phyloP scores from a whole-genome alignment of 192 early-diverging fungal genomes.

The Linnemannia hyalina region DNA sequence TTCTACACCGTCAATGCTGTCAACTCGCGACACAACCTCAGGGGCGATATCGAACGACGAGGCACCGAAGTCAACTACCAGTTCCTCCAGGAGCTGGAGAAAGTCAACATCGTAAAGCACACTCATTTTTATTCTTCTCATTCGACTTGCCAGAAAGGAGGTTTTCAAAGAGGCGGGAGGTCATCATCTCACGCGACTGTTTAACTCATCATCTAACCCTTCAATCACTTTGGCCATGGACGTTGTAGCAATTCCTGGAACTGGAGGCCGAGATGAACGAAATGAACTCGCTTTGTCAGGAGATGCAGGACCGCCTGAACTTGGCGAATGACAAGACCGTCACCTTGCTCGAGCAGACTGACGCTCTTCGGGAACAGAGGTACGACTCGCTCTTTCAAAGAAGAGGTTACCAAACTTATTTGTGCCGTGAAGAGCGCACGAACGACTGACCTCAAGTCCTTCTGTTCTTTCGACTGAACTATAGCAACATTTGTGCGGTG shows the following conservation, averaged over 20 bases:
- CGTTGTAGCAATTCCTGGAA: constrained; percentile 64
- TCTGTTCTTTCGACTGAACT: not conserved
- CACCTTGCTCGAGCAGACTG: constrained; percentile 74
- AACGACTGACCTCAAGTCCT: not conserved
- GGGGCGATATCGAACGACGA: constrained; percentile 71
- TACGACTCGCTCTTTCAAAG: constrained; percentile 23
- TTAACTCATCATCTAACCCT: not conserved
- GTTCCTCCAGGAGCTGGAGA: constrained; percentile 69
- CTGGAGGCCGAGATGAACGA: constrained; percentile 71
- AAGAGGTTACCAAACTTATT: not conserved
- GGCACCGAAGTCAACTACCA: constrained; percentile 65
- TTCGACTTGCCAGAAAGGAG: not conserved
- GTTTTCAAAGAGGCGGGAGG: not conserved
- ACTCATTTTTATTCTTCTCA: not conserved
- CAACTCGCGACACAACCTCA: constrained; percentile 66
- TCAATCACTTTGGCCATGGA: not conserved
- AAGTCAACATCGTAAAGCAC: constrained; percentile 59
- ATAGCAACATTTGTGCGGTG: constrained; percentile 65
- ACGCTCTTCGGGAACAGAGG: constrained; percentile 74
- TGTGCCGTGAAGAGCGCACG: too few relatives aligned
- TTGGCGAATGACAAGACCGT: constrained; percentile 70
- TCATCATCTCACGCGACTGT: not conserved
- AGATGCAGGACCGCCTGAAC: constrained; percentile 71
- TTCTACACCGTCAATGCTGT: constrained; percentile 69
- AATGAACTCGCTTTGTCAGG: constrained; percentile 70